Conservation (phyloP, 768 basidiomycete genomes). For the Cystofilobasidium ferigula region DNA sequence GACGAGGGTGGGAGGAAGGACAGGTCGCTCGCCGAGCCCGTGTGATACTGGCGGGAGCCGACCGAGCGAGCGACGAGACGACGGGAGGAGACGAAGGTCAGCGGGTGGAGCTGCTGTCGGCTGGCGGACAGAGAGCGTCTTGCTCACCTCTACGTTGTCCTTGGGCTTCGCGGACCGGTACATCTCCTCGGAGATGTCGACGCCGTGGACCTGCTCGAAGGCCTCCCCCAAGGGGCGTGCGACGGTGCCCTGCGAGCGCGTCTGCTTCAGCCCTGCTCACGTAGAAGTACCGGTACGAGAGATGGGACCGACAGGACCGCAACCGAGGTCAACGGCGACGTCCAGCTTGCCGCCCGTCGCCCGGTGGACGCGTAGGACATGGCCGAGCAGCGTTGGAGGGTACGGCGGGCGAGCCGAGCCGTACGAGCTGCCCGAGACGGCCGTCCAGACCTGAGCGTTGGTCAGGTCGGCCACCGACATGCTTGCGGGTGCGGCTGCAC, state of each 20-base stretch:
- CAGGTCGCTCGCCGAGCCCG: slow-evolving; percentile 3
- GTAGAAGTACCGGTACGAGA: background rate
- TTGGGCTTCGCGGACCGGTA: slow-evolving; percentile 2
- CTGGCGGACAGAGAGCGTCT: too few species aligned
- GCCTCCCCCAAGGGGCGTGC: background rate
- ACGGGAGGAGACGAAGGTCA: background rate
- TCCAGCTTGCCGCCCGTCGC: slow-evolving; percentile 3
- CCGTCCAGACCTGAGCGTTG: slow-evolving; percentile 10
- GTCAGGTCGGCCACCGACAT: background rate
- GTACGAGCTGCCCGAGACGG: slow-evolving; percentile 11
- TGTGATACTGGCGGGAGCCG: slow-evolving; percentile 5
- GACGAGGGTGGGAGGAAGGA: background rate
- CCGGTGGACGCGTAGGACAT: background rate
- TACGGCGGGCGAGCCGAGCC: slow-evolving; percentile 8
- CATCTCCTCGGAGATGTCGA: slow-evolving; percentile 9
- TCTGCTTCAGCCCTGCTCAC: background rate
- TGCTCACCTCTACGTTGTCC: slow-evolving; percentile 8
- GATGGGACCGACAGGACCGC: slow-evolving; percentile 15
- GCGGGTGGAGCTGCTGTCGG: background rate
- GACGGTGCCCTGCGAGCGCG: slow-evolving; percentile 13
- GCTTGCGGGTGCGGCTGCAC: too few species aligned
- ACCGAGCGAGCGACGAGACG: too few species aligned
- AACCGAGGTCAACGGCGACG: slow-evolving; percentile 20
- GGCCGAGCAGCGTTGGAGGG: background rate
- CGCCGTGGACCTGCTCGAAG: slow-evolving; percentile 9